Evolutionary conservation across 176 grass and related monocot species (phyloP).

Genomic region (Aegilops longissima): DNA sequence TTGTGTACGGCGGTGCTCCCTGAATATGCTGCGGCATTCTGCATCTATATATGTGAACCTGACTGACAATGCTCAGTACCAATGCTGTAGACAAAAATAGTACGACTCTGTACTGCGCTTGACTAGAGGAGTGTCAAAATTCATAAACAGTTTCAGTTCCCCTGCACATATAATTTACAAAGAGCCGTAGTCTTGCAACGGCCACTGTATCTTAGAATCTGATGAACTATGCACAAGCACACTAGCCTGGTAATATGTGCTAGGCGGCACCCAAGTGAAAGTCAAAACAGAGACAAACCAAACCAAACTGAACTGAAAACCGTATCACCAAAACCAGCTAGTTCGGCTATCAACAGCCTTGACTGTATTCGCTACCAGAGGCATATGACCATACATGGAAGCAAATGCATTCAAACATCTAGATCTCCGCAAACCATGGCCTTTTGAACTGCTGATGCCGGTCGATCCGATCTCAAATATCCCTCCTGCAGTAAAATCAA

Average conservation of each 20-base stretch:
- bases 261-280: constrained; percentile 16
- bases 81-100: background rate
- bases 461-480: constrained; percentile 85
- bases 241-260: constrained; percentile 28
- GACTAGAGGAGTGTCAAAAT: background rate
- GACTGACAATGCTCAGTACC: too few relatives aligned
- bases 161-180: background rate
- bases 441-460: constrained; percentile 84
- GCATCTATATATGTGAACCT: too few relatives aligned
- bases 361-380: constrained; percentile 64
- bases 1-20: too few relatives aligned
- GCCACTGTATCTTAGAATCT: background rate
- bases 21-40: too few relatives aligned
- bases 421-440: constrained; percentile 62
- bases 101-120: background rate
- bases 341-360: constrained; percentile 77
- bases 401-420: constrained; percentile 74
- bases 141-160: background rate
- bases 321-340: constrained; percentile 81
- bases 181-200: background rate
- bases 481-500: constrained; percentile 57
- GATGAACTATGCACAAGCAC: constrained; percentile 40
- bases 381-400: constrained; percentile 76
- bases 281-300: background rate
- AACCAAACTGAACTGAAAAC: background rate